Base-by-base conservation (phyloP, 1,284 basidiomycete species). In the Taiwanofungus camphoratus region DNA sequence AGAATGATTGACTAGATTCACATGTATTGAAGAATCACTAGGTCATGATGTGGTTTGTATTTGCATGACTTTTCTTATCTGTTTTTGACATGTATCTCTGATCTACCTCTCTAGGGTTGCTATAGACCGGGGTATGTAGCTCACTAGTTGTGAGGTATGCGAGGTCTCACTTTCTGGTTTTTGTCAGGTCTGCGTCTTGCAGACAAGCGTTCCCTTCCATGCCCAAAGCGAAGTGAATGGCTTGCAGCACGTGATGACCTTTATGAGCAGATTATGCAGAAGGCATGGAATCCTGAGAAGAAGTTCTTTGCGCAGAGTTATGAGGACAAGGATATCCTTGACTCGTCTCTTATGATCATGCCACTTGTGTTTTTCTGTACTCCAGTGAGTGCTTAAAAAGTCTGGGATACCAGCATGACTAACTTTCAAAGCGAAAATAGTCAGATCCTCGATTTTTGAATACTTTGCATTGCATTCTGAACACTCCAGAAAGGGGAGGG, bases 291-390 rank as follows among this genome's bases (percentile, higher is more conserved):
- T 62, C 60, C 73, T 22, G 71, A 81, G 34, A 62, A 72, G 54
- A 70, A 77, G 58, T 76, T 71, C 60, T 91, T 91, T 53, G 82
- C 77, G 12, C 87, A 89, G 63, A 82, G 83, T 60, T 89, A 87
- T 57, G 86, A 89, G 53, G 82, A 87, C 38, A 76, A 69, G 1
- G 69, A 80, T 27, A 69, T 82, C 7, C 60, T 89, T 19, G 85
- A 89, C 57, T 82, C 84, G 16, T 77, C 87, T 13, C 76, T 90
- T 42, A 69, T 90, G 34, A 86, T 90, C 52, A 90, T 89, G 85
- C 86, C 84, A 0, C 70, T 90, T 32, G 87, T 92, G 23, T 94
- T 95, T 72, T 94, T 94, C 69, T 82, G 77, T 64, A 79, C 81
- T 33, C 79, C 77, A 23, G 82, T 83, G 50, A 49, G 79, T 66